Percentiles rank a stretch among this genome's conserved stretches.
Conservation (phyloP, 768 basidiomycete genomes). For the Rhodocollybia butyracea region DNA sequence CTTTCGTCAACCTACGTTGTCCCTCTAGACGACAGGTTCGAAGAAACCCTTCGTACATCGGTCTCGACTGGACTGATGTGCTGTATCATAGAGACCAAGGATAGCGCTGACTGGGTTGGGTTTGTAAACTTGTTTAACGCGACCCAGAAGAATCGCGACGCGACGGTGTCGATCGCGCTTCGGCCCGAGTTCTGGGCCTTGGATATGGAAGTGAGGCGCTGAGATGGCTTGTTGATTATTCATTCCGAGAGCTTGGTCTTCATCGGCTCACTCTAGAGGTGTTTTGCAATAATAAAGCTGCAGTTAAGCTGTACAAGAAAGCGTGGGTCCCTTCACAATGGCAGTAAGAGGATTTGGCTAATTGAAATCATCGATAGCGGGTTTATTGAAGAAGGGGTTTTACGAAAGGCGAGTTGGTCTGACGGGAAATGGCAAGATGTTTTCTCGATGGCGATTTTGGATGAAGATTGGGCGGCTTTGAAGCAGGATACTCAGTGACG, state of each 20-base stretch:
- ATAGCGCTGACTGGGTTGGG: not conserved
- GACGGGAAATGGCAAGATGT: slow-evolving; percentile 35
- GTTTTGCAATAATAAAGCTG: slow-evolving; percentile 34
- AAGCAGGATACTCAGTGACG: too few species aligned
- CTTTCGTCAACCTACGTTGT: slow-evolving; percentile 12
- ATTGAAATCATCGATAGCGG: slow-evolving; percentile 20
- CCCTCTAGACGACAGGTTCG: slow-evolving; percentile 5
- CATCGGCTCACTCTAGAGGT: slow-evolving; percentile 40
- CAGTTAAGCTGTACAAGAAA: slow-evolving; percentile 37
- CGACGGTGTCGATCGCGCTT: slow-evolving; percentile 28
- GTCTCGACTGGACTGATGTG: not conserved
- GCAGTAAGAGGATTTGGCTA: not conserved
- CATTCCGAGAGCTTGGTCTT: slow-evolving; percentile 35
- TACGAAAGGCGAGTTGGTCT: slow-evolving; percentile 31
- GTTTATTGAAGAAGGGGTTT: slow-evolving; percentile 36
- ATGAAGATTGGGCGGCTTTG: slow-evolving; percentile 33
- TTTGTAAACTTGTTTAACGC: not conserved
- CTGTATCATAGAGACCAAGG: not conserved
- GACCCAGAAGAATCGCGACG: slow-evolving; percentile 23
- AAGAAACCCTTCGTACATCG: not conserved
- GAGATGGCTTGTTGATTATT: slow-evolving; percentile 38
- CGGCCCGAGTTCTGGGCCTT: too few species aligned
- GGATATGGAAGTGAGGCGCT: too few species aligned
- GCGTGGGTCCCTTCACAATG: slow-evolving; percentile 26
- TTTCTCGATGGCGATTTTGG: slow-evolving; percentile 34